A percentile compares a stretch with the other conserved stretches of the same genome.
Evolutionary conservation across 1,284 basidiomycete genomes (phyloP).

Genomic region (Schizophyllum commune): DNA sequence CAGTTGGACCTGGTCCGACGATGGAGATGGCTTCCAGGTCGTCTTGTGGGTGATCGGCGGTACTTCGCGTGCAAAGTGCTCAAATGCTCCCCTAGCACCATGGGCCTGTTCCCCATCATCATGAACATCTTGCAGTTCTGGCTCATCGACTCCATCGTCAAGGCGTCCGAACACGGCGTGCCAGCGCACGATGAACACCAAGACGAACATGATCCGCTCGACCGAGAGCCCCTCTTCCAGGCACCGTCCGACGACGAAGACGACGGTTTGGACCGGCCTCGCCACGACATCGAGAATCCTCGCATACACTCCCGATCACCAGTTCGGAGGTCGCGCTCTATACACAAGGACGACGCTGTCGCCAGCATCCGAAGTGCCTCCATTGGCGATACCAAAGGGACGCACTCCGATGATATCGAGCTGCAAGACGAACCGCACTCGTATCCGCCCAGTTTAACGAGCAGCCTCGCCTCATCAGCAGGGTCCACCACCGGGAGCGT

Average conservation of each 20-base stretch:
- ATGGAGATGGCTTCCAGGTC: slow-evolving; percentile 56
- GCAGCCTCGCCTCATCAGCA: slow-evolving; percentile 9
- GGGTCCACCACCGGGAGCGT: not conserved
- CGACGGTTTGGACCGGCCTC: slow-evolving; percentile 27
- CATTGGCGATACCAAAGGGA: not conserved
- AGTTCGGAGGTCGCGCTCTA: slow-evolving; percentile 15
- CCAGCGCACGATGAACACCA: slow-evolving; percentile 6
- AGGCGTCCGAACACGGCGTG: slow-evolving; percentile 37
- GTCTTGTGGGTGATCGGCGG: slow-evolving; percentile 56
- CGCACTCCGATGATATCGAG: not conserved
- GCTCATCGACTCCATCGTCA: slow-evolving; percentile 84
- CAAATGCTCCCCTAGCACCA: slow-evolving; percentile 43
- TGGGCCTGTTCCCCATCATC: slow-evolving; percentile 88
- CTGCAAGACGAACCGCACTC: slow-evolving; percentile 7
- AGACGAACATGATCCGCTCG: slow-evolving; percentile 29
- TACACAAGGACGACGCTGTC: not conserved
- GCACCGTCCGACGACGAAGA: slow-evolving; percentile 47
- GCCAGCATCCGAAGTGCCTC: not conserved
- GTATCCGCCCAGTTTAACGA: not conserved
- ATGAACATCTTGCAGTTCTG: slow-evolving; percentile 93
- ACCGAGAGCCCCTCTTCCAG: slow-evolving; percentile 52
- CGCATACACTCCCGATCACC: slow-evolving; percentile 26
- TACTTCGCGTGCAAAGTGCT: not conserved
- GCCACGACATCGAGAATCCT: slow-evolving; percentile 41
- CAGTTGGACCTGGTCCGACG: slow-evolving; percentile 63